A percentile compares a stretch with the other conserved stretches of the same genome.
Evolutionary conservation across 2,329 filamentous ascomycete genomes (phyloP).

Genomic region (Didymellaceae sp.): DNA sequence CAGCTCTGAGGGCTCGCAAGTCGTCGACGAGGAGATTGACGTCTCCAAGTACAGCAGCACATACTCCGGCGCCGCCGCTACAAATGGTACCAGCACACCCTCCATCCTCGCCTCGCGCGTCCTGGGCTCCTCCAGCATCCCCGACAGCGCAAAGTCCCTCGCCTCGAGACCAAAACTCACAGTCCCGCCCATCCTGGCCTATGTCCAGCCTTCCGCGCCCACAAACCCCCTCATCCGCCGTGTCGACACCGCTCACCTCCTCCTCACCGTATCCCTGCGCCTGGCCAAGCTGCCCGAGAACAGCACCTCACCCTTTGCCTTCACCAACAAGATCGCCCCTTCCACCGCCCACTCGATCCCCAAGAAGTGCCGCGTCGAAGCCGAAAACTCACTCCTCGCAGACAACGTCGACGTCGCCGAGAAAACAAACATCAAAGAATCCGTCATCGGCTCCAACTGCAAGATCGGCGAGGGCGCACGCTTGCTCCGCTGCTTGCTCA

Average conservation of each 20-base stretch:
- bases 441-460: constrained; percentile 85
- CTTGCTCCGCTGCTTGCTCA: constrained; percentile 84
- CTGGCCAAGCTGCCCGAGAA: constrained; percentile 79
- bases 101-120: constrained; percentile 47
- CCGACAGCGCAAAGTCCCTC: constrained; percentile 35
- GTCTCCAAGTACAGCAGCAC: constrained; percentile 61
- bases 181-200: constrained; percentile 79
- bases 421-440: constrained; percentile 91
- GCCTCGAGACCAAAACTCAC: constrained; percentile 47
- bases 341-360: constrained; percentile 79
- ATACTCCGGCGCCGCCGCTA: constrained; percentile 36
- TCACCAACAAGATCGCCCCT: constrained; percentile 74
- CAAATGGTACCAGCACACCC: constrained; percentile 17
- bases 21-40: constrained; percentile 62
- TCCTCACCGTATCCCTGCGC: constrained; percentile 81
- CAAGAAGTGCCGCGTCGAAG: constrained; percentile 79
- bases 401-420: constrained; percentile 90
- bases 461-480: constrained; percentile 86
- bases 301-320: constrained; percentile 72
- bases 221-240: constrained; percentile 74
- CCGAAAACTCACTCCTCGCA: constrained; percentile 80
- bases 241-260: constrained; percentile 83
- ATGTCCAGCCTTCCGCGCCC: constrained; percentile 73
- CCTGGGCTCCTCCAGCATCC: constrained; percentile 36
- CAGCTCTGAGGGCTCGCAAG: constrained; percentile 40